phyloP scores from a whole-genome alignment of 2,329 filamentous ascomycete species.

The Verticillium nonalfalfae region DNA sequence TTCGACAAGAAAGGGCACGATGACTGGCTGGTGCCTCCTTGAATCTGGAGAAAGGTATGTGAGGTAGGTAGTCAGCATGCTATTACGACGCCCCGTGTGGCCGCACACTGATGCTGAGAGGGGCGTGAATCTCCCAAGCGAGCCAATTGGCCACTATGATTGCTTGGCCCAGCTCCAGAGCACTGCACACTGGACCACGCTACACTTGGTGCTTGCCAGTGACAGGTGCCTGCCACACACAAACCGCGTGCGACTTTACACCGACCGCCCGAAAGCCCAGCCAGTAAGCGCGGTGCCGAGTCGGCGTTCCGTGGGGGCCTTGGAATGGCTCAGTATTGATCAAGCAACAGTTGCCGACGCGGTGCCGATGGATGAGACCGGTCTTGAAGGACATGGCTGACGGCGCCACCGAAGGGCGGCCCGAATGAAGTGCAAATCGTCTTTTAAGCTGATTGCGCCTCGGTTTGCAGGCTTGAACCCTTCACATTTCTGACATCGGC shows the following conservation, averaged over 20 bases:
- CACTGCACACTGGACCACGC: neutral
- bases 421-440: too few species aligned
- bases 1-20: neutral
- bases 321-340: neutral
- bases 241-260: neutral
- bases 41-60: neutral
- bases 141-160: conserved; percentile 3
- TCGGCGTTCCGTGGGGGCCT: neutral
- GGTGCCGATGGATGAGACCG: neutral
- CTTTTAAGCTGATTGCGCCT: too few species aligned
- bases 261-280: neutral
- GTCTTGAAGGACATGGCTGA: neutral
- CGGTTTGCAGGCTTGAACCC: too few species aligned
- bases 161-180: neutral
- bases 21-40: neutral
- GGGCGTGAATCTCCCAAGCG: neutral
- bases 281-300: neutral
- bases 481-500: too few species aligned
- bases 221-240: neutral
- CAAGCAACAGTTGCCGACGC: neutral
- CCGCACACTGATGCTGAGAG: neutral
- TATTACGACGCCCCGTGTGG: neutral
- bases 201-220: neutral
- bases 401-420: too few species aligned
- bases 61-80: neutral